Evolutionary conservation across 1,284 basidiomycete species (phyloP), one percentile per base, ranked within the genome.

Genomic region (Ustilago hordei): DNA sequence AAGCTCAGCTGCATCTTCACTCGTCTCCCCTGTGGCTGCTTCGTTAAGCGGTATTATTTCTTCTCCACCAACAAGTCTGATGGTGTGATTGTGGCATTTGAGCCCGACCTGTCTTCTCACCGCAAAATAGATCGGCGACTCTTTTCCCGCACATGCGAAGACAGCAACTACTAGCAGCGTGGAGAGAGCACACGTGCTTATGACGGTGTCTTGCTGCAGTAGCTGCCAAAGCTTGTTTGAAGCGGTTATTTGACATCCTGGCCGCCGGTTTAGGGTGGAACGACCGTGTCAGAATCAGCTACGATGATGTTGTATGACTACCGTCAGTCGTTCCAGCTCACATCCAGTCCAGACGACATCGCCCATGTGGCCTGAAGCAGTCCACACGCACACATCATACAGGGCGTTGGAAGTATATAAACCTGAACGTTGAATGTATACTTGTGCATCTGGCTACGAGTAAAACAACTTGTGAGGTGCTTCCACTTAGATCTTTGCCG

Each of bases 401-500:
- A 38, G 13, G 36, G 9, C 2, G 36, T 2, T 28, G 36, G 2
- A 3, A 38, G 36, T 38, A 38, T 38, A 38, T 8, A 38, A 13
- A 38, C 13, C 36, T 38, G 36, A 38, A 8, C 36, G 13, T 38
- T 38, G 36, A 38, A 38, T 38, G n/a, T n/a, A 19, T 47, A n/a
- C 23, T 28, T 28, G 23, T 28, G 23, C 23, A 28, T 28, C 23
- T 28, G 23, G 3, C 23, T 28, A 28, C 23, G 3, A 28, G 23
- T 31, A 7, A 17, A n/a, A 48, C 47, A 48, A n/a, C 11, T 15
- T 48, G 47, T 19, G 5, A 19, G 17, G 17, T 15, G 23, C 31
- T 52, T 32, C 23, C 12, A 52, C 19, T 28, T 62, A 77, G 55
- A 77, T 73, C 64, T 67, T 73, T 38, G 75, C 66, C 48, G 69